phyloP scores from a whole-genome alignment of 2,329 filamentous ascomycete species.

The Cercospora sp. region DNA sequence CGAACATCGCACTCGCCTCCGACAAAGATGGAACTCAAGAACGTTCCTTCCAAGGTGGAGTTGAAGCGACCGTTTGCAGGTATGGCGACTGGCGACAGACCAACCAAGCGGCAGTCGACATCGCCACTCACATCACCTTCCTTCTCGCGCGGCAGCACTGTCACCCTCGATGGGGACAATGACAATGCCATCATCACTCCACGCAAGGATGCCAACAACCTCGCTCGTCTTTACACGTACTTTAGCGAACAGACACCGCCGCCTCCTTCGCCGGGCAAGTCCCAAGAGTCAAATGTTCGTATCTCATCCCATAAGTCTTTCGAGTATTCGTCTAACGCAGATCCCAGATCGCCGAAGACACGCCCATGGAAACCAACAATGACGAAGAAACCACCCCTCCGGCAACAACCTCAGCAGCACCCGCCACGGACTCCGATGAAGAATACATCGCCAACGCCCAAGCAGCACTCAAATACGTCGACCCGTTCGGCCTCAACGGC shows the following conservation, averaged over 20 bases:
- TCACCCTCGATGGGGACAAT: not conserved
- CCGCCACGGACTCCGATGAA: not conserved
- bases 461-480: not conserved
- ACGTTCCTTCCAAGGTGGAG: not conserved
- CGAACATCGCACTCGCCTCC: not conserved
- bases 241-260: not conserved
- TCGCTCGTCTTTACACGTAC: not conserved
- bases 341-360: not conserved
- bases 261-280: not conserved
- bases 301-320: not conserved
- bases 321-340: not conserved
- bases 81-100: not conserved
- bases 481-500: not conserved
- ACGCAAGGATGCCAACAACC: not conserved
- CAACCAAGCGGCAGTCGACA: slow-evolving; percentile 13
- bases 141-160: not conserved
- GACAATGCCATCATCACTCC: not conserved
- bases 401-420: not conserved
- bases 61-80: slow-evolving; percentile 11
- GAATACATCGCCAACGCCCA: not conserved
- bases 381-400: not conserved
- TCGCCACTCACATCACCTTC: slow-evolving; percentile 4
- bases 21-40: not conserved
- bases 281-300: not conserved
- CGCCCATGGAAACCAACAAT: not conserved